Evolutionary conservation across 225 moss, liverwort and hornwort species (phyloP), one percentile per base, ranked within the genome.

Genomic region (Asterella californica): DNA sequence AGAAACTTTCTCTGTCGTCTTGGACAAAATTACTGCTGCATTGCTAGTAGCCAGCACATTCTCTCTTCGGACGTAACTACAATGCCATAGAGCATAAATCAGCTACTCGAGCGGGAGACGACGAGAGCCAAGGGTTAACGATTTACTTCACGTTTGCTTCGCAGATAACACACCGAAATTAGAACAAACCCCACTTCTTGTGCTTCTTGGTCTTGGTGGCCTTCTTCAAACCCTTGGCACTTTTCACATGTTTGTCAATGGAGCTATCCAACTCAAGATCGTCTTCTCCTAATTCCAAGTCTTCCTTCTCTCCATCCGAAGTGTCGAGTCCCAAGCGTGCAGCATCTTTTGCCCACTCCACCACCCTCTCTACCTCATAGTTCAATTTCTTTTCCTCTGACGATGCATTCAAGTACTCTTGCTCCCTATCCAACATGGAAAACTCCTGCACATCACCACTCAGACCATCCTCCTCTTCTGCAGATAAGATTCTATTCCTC

Each of bases 341-440:
- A 10, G 81, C 83, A 79, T 85, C 85, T 62, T 81, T 88, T 27
- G 87, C 87, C 87, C 87, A 88, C 81, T 88, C 85, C 72, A 88
- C 85, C 18, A 88, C 85, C 42, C 78, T 80, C 42, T 88, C 87
- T 9, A 79, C 85, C 78, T 88, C 82, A 29, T 74, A 80, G 29
- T 76, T 88, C 59, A 83, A 17, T 29, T 83, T 72, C 79, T 72
- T 60, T 62, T 88, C 87, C 49, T 85, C 79, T 25, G 72, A 78
- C 0, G 85, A 79, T 17, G 70, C 85, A 46, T 78, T 80, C 70
- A 78, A 59, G 9, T 81, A 80, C 68, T 87, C 87, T 37, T 52
- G 52, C 61, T 84, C 87, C 42, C 81, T 79, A 1, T 81, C 87
- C 64, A 80, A 27, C 63, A 76, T 59, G 45, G 84, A 78, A 79